These are phyloP conservation scores for Daldinia grandis DNA, from an alignment of 495 filamentous ascomycete genomes.

Conservation along the genomic window DNA sequence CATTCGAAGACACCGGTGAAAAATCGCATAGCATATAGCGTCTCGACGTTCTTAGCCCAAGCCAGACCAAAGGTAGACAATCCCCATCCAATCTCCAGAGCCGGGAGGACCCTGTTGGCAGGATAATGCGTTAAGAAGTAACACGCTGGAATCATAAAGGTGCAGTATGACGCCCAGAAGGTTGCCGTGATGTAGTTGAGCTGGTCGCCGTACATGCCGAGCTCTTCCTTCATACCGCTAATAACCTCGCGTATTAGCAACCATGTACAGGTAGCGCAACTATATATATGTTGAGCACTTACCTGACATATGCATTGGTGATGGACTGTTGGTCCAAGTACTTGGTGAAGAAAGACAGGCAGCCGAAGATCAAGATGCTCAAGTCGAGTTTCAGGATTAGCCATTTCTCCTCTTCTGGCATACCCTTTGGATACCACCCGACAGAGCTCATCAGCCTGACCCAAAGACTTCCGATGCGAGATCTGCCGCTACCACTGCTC, in stretches of 20 bases:
- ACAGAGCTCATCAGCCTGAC: slow-evolving; percentile 42
- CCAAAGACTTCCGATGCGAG: slow-evolving; percentile 26
- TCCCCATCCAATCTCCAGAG: slow-evolving; percentile 49
- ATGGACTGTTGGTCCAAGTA: slow-evolving; percentile 49
- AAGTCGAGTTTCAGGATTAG: slow-evolving; percentile 48
- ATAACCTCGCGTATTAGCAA: slow-evolving; percentile 11
- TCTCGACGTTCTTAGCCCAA: slow-evolving; percentile 38
- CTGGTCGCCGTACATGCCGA: slow-evolving; percentile 42
- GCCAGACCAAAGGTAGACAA: slow-evolving; percentile 45
- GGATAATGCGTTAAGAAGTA: slow-evolving; percentile 48
- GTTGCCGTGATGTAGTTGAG: slow-evolving; percentile 49
- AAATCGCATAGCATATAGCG: slow-evolving; percentile 51
- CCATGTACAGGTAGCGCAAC: not conserved
- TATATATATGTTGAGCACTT: slow-evolving; percentile 22
- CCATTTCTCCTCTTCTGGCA: slow-evolving; percentile 42
- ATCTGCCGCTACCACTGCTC: not conserved
- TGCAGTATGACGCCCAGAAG: slow-evolving; percentile 50
- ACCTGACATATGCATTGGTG: slow-evolving; percentile 51
- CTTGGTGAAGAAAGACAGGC: slow-evolving; percentile 50
- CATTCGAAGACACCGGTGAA: slow-evolving; percentile 57
- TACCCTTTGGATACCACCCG: slow-evolving; percentile 46
- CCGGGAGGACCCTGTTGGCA: slow-evolving; percentile 44
- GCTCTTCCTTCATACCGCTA: slow-evolving; percentile 47
- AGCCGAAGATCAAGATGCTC: slow-evolving; percentile 49
- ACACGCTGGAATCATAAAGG: slow-evolving; percentile 56